Evolutionary conservation across 495 filamentous ascomycete species (phyloP).

Genomic region (Penicillium angulare): DNA sequence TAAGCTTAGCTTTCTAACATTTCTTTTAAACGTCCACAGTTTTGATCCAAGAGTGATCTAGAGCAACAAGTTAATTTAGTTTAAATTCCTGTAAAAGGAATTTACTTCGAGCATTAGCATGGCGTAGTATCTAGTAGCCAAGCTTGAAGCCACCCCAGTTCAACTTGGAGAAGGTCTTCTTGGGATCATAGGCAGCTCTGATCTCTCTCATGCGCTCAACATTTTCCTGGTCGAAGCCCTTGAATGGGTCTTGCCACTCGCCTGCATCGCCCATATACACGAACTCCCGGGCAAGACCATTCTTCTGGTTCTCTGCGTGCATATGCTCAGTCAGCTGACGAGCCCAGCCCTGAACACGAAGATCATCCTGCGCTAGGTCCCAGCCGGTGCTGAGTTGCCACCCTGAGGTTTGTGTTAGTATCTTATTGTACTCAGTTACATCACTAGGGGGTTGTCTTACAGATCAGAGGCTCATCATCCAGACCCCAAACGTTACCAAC

Average conservation of each 20-base stretch:
- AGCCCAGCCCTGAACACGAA: constrained; percentile 34
- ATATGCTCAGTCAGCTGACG: constrained; percentile 18
- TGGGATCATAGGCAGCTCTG: constrained; percentile 35
- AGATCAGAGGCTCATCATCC: constrained; percentile 19
- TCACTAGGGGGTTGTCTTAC: constrained; percentile 12
- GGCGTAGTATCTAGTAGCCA: background rate
- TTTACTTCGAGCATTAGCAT: too few species aligned
- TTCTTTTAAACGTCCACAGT: too few species aligned
- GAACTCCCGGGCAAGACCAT: constrained; percentile 22
- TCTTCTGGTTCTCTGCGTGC: constrained; percentile 15
- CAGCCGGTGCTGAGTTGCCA: constrained; percentile 35
- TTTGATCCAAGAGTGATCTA: too few species aligned
- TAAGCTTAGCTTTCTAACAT: too few species aligned
- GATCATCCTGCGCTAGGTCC: constrained; percentile 21
- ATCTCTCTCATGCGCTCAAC: constrained; percentile 31
- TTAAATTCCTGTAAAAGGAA: too few species aligned
- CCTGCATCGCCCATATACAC: constrained; percentile 42
- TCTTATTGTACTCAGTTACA: background rate
- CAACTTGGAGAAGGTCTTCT: constrained; percentile 16
- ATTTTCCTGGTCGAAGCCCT: constrained; percentile 35
- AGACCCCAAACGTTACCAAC: constrained; percentile 45
- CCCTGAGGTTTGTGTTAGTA: constrained; percentile 9
- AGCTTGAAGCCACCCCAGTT: constrained; percentile 33
- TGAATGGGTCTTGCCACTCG: constrained; percentile 39
- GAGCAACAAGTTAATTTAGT: too few species aligned